Percentiles rank a stretch among this genome's conserved stretches.
Evolutionary conservation across 2,329 filamentous ascomycete species (phyloP).

Genomic region (Chlorencoelia australis): DNA sequence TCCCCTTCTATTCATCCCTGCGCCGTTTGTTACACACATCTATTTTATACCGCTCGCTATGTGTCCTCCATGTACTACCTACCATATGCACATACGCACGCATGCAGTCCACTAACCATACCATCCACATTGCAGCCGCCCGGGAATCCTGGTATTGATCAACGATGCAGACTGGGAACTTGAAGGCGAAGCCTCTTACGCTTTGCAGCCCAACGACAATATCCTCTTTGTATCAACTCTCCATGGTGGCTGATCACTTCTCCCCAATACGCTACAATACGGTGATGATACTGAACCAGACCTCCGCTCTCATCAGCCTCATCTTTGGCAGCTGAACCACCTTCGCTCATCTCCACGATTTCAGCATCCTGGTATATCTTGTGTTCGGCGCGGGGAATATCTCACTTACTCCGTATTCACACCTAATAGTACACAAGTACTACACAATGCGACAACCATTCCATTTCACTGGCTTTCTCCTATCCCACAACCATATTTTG

Average conservation of each 20-base stretch:
- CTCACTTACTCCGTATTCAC: too few relatives aligned
- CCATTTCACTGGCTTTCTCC: too few relatives aligned
- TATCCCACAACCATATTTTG: too few relatives aligned
- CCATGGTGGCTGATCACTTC: constrained; percentile 63
- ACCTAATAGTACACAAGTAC: too few relatives aligned
- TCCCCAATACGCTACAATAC: too few relatives aligned
- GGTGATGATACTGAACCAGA: too few relatives aligned
- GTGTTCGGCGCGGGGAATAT: too few relatives aligned
- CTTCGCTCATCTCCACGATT: too few relatives aligned
- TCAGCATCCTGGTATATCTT: too few relatives aligned
- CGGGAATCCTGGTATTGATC: constrained; percentile 90
- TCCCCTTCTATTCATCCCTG: not conserved
- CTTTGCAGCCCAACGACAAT: constrained; percentile 71
- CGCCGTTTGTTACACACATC: not conserved
- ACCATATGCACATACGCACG: constrained; percentile 1
- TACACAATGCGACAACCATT: too few relatives aligned
- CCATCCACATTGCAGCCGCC: constrained; percentile 51
- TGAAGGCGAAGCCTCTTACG: constrained; percentile 86
- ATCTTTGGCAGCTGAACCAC: too few relatives aligned
- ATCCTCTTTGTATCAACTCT: constrained; percentile 94
- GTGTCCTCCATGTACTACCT: constrained; percentile 4
- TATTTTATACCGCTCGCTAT: constrained; percentile 4
- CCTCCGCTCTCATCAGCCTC: too few relatives aligned
- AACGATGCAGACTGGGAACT: constrained; percentile 99
- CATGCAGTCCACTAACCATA: constrained; percentile 17